phyloP scores from a whole-genome alignment of 2,329 filamentous ascomycete genomes.

The Monilinia polystroma region DNA sequence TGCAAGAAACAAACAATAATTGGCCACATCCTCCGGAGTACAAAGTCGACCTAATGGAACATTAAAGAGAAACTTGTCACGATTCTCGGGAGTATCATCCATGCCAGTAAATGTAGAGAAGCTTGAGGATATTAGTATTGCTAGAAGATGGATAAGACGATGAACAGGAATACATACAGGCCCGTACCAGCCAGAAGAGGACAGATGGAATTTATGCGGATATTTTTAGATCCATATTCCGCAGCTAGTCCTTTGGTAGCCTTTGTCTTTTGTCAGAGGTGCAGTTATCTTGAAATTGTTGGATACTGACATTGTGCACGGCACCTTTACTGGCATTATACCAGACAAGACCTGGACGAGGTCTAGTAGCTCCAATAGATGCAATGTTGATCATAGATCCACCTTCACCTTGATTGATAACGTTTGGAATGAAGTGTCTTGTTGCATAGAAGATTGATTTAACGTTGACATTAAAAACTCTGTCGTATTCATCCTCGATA shows the following conservation, averaged over 20 bases:
- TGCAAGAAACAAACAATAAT: conserved; percentile 67
- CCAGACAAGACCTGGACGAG: conserved; percentile 62
- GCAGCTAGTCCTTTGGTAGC: conserved; percentile 67
- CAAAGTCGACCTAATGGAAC: conserved; percentile 56
- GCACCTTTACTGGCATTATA: conserved; percentile 48
- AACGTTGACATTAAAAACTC: conserved; percentile 67
- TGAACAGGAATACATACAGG: conserved; percentile 42
- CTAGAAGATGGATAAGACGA: conserved; percentile 29
- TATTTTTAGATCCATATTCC: conserved; percentile 70
- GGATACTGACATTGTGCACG: conserved; percentile 49
- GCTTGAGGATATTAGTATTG: conserved; percentile 21
- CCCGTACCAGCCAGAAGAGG: conserved; percentile 67
- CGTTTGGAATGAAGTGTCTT: conserved; percentile 58
- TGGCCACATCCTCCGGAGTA: conserved; percentile 65
- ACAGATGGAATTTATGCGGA: conserved; percentile 71
- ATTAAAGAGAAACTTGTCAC: conserved; percentile 53
- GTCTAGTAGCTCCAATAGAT: conserved; percentile 61
- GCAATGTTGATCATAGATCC: conserved; percentile 66
- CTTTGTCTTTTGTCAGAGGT: conserved; percentile 36
- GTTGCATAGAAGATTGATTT: conserved; percentile 62
- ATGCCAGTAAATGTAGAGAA: conserved; percentile 55
- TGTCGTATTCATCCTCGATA: conserved; percentile 64
- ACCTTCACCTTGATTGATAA: conserved; percentile 55
- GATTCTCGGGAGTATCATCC: conserved; percentile 61
- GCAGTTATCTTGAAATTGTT: not conserved